Base-by-base conservation (phyloP, 2,329 filamentous ascomycete species). In the Lachnellula suecica region DNA sequence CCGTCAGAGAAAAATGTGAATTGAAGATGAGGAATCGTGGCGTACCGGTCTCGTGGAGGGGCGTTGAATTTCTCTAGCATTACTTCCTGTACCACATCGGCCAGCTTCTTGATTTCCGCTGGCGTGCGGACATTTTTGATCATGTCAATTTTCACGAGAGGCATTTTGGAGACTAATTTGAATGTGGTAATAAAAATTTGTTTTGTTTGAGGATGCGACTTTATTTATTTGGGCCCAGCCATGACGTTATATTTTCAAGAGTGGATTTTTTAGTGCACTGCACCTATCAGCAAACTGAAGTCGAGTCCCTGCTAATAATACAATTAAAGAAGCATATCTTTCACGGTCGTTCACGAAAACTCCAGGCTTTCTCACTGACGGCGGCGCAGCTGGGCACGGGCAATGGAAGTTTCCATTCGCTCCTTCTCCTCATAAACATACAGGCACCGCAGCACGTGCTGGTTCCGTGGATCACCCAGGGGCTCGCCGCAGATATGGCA, bases 341-440 rank as follows among this genome's bases (percentile, higher is more conserved):
- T n/a, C n/a, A n/a, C n/a, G n/a, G n/a, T n/a, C n/a, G n/a, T n/a
- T n/a, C n/a, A n/a, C n/a, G n/a, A 31, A 31, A 13, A 31, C 27
- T 13, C 27, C 7, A 13, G 27, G 7, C 8, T 31, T 31, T 7
- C 11, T 40, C 37, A 40, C 11, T 10, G n/a, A n/a, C 19, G 7
- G 17, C 4, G 17, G 17, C 37, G 23, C 24, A 15, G 7, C n/a
- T 22, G 19, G 17, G 38, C 27, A 19, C 27, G 15, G 17, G 17
- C 20, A 13, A 42, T 20, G 9, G 15, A 15, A n/a, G 19, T 10
- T 19, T 51, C 34, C 27, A 48, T 20, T 17, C 38, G 37, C 23
- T 51, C 45, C 20, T 35, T 24, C 31, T 59, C 59, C 10, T 61
- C 54, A 47, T 57, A 53, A 5, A 57, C 57, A 40, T 53, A 58